phyloP scores from a whole-genome alignment of 768 basidiomycete species.

The Collybia mongolica region DNA sequence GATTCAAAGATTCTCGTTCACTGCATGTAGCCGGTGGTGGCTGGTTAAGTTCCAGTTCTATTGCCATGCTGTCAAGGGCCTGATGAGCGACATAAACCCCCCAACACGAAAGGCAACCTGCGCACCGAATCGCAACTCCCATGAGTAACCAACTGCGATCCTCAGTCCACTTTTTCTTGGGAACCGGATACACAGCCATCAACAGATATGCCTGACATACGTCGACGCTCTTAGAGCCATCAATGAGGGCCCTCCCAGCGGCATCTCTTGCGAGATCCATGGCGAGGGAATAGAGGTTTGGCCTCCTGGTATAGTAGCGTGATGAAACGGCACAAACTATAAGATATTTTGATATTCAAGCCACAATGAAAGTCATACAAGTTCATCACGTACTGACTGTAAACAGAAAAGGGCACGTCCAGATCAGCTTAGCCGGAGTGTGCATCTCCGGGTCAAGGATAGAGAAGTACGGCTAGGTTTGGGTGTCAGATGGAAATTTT shows the following conservation, averaged over 20 bases:
- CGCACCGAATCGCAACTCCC: constrained; percentile 66
- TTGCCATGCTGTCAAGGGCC: constrained; percentile 51
- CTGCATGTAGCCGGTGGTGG: constrained; percentile 46
- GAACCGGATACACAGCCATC: constrained; percentile 60
- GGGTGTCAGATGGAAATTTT: constrained; percentile 23
- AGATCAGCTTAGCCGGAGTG: constrained; percentile 50
- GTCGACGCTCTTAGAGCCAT: constrained; percentile 69
- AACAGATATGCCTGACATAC: constrained; percentile 77
- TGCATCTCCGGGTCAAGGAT: constrained; percentile 58
- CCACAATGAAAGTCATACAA: neutral
- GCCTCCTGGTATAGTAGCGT: constrained; percentile 56
- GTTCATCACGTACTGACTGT: constrained; percentile 48
- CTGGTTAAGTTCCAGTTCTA: constrained; percentile 68
- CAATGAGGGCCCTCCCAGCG: constrained; percentile 57
- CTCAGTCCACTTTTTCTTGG: constrained; percentile 65
- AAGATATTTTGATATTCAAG: neutral
- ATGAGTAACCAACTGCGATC: constrained; percentile 73
- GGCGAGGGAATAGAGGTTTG: constrained; percentile 54
- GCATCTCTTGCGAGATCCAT: constrained; percentile 63
- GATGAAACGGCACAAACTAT: constrained; percentile 72
- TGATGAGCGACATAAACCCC: neutral
- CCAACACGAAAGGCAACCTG: neutral
- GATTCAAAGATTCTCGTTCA: constrained; percentile 66
- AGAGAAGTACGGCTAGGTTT: constrained; percentile 50
- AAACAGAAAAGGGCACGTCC: constrained; percentile 57